Base-by-base conservation (phyloP, 106 monocot genomes). In the Dendrobium nobile region DNA sequence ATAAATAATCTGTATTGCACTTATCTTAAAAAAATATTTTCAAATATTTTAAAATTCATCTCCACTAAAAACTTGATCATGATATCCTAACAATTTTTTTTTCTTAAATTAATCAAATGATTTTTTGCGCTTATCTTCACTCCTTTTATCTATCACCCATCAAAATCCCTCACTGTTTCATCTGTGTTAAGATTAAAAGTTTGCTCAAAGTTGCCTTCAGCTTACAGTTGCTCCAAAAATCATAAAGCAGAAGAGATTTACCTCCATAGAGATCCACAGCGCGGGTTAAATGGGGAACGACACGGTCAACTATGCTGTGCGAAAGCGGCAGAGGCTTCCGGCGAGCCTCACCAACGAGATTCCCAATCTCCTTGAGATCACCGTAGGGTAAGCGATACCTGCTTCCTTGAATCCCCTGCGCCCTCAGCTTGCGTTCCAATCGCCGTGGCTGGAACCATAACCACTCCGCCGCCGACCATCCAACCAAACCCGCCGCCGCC, bases 401-500 rank as follows among this genome's bases (percentile, higher is more conserved):
- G 9, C 41, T 87, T 37, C 92, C 92, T 20, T 45, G 75, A 31
- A 93, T 82, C 59, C 93, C 93, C 77, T 93, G 91, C 18, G 82
- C 81, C 78, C 85, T 73, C 9, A 93, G 88, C 9, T 80, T 79
- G 6, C 85, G 72, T 54, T 86, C 93, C 22, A 91, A 58, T 77
- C 82, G 75, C 76, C 82, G 42, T 1, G 93, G 93, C 54, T 16
- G 45, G 68, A 75, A 74, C 91, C 87, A 89, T 42, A 59, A 43
- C 82, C 81, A 80, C 55, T 80, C 48, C n/a, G 77, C 77, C 51
- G 27, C 48, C 48, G 42, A 43, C 73, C 73, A 74, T 5, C 24
- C 73, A 19, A 20, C 73, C 73, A 42, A 74, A 74, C 27, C 17
- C 17, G 43, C 43, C 37, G 70, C 70, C 73, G 42, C 73, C 19